Evolutionary conservation across 768 basidiomycete species (phyloP).

Genomic region (Lyophyllum semitale): DNA sequence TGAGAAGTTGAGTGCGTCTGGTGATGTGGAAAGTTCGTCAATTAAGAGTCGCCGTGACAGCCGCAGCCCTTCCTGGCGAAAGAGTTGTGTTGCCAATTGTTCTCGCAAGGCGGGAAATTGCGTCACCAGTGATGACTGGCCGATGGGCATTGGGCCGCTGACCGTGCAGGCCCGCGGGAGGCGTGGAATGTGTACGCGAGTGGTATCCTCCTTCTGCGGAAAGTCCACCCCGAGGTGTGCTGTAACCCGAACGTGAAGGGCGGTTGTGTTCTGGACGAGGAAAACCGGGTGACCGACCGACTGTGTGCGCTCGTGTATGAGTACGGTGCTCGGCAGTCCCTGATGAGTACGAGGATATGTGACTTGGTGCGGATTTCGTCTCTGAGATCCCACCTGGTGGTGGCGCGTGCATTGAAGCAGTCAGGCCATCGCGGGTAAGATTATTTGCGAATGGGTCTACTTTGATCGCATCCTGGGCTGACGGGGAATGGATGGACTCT

Average conservation of each 20-base stretch:
- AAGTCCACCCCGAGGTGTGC: conserved; percentile 43
- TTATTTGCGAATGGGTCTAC: conserved; percentile 12
- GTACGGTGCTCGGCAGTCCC: conserved; percentile 30
- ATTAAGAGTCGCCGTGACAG: conserved; percentile 24
- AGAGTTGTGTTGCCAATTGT: conserved; percentile 49
- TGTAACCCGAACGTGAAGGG: conserved; percentile 43
- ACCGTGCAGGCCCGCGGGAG: conserved; percentile 40
- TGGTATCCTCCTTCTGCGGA: conserved; percentile 37
- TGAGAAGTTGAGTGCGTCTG: not conserved
- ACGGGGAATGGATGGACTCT: conserved; percentile 20
- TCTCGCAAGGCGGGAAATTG: conserved; percentile 64
- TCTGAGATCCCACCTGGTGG: conserved; percentile 30
- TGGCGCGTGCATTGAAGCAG: conserved; percentile 62
- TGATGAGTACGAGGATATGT: conserved; percentile 31
- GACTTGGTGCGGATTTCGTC: conserved; percentile 42
- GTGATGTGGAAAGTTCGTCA: conserved; percentile 12
- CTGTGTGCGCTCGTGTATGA: conserved; percentile 60
- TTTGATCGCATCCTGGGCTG: conserved; percentile 8
- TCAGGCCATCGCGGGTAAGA: conserved; percentile 32
- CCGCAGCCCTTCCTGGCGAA: conserved; percentile 24
- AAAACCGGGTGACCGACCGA: conserved; percentile 42
- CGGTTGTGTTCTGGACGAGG: conserved; percentile 31
- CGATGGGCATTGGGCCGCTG: conserved; percentile 52
- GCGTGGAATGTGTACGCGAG: conserved; percentile 67
- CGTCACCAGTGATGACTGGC: conserved; percentile 75